Evolutionary conservation across 495 filamentous ascomycete species (phyloP), one percentile per base, ranked within the genome.

Genomic region (Aspergillus heteromorphus): DNA sequence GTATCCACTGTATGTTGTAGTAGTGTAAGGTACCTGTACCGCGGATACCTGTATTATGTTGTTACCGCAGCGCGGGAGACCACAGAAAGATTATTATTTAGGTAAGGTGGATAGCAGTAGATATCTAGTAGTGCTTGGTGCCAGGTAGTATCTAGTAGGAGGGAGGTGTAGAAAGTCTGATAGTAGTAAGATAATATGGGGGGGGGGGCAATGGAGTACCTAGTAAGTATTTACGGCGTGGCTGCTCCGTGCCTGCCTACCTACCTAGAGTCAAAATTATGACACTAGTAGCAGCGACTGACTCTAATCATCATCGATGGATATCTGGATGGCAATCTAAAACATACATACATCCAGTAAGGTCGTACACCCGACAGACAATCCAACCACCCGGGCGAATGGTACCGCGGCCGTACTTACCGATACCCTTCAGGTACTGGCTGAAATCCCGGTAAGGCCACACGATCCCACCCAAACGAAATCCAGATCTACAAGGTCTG

Each of bases 401-500:
- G n/a, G n/a, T 30, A 31, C 17, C 16, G 16, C 25, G 16, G 5
- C 23, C 14, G 16, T 29, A 27, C 23, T 27, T 27, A 38, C 34
- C 34, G 34, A 38, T 38, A 38, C 34, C n/a, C 34, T 14, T 4
- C 11, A 4, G n/a, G 34, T 38, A 38, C 34, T 4, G 34, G 8
- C 30, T 48, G 20, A 16, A 16, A 27, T 45, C 27, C 21, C 43
- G 43, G 45, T 49, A 49, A 48, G 36, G 27, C 45, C 53, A 48
- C 53, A 40, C 30, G 34, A 48, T 48, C 42, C 51, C 51, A 45
- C 53, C 23, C 10, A 27, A 34, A 53, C 47, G 38, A 47, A 49
- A 53, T 40, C 49, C 45, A 51, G 48, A 49, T 56, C 45, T 60
- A 42, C 48, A 52, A 51, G 36, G 38, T 27, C 41, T 40, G 13